These are phyloP conservation scores for Arabidopsis lyrata DNA, from an alignment of 441 rosid genomes.

Conservation along the genomic window DNA sequence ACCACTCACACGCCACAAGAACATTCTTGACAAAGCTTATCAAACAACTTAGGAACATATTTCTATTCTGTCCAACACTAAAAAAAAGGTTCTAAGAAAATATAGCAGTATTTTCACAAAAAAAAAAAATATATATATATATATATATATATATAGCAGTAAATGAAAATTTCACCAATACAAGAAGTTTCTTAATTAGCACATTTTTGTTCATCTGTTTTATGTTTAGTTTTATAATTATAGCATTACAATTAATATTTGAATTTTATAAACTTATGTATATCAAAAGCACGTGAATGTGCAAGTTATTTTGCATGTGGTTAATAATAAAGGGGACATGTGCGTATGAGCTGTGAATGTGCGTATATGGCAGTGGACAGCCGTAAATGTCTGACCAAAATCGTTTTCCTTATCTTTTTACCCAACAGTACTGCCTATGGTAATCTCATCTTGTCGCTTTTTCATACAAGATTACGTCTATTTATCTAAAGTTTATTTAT, in stretches of 20 bases:
- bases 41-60: neutral
- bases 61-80: neutral
- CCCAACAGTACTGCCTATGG: constrained; percentile 23
- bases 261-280: neutral
- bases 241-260: neutral
- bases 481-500: neutral
- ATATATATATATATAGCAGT: too few relatives aligned
- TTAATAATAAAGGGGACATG: constrained; percentile 40
- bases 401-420: constrained; percentile 19
- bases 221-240: neutral
- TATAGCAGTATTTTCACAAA: too few relatives aligned
- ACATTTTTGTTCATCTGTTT: neutral
- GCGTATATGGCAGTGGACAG: constrained; percentile 36
- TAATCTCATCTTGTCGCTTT: constrained; percentile 9
- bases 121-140: too few relatives aligned
- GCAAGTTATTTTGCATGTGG: constrained; percentile 36
- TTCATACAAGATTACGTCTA: constrained; percentile 4
- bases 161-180: neutral
- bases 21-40: neutral
- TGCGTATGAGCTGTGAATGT: constrained; percentile 45
- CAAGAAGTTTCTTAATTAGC: neutral
- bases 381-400: constrained; percentile 45
- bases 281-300: constrained; percentile 22
- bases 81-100: too few relatives aligned
- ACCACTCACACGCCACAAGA: constrained; percentile 31